Conservation (phyloP, 176 grass and related monocot genomes). For the Oryza coarctata region DNA sequence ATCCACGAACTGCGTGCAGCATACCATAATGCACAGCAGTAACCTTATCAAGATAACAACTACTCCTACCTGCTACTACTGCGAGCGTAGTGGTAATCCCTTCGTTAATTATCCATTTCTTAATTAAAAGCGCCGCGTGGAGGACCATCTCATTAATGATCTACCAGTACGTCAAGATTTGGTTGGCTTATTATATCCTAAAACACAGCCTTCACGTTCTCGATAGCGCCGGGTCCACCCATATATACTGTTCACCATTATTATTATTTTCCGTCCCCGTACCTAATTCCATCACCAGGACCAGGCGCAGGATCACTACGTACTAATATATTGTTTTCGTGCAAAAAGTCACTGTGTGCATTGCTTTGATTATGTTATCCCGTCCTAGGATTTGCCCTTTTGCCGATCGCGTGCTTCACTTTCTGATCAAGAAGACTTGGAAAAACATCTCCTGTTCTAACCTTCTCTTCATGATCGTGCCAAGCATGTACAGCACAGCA, state of each 20-base stretch:
- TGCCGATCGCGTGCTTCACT: background rate
- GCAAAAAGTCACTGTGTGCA: background rate
- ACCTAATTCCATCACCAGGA: constrained; percentile 37
- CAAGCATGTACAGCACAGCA: background rate
- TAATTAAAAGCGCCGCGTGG: constrained; percentile 2
- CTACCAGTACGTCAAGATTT: background rate
- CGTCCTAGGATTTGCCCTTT: constrained; percentile 30
- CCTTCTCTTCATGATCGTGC: background rate
- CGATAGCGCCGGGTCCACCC: constrained; percentile 6
- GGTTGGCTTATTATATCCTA: background rate
- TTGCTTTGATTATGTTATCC: constrained; percentile 39
- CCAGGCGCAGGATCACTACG: background rate
- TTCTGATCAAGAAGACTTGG: background rate
- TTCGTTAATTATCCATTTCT: background rate
- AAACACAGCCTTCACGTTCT: constrained; percentile 18
- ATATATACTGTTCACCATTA: background rate
- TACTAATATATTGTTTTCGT: background rate
- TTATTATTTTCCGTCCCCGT: background rate
- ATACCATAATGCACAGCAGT: background rate
- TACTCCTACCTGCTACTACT: background rate
- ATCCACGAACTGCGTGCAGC: background rate
- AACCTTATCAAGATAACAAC: constrained; percentile 29
- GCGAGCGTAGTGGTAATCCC: constrained; percentile 4
- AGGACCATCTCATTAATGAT: background rate
- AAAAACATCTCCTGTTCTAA: background rate